Evolutionary conservation across 768 basidiomycete species (phyloP).

Genomic region (Tylopilus vinaceipallidus): DNA sequence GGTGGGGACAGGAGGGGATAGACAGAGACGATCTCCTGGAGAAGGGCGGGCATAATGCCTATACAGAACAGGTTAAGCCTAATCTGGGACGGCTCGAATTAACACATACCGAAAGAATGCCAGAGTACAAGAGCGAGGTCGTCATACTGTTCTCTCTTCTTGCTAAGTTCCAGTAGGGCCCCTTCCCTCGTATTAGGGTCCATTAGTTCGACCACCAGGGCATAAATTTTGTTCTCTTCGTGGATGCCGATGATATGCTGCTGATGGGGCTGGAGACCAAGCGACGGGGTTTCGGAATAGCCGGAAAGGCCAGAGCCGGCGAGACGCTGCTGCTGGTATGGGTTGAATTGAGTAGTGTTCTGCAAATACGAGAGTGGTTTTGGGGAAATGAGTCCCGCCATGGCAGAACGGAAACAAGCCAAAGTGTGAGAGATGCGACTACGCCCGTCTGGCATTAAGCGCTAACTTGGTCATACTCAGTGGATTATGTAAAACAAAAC

Average conservation of each 20-base stretch:
- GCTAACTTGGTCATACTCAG: too few species aligned
- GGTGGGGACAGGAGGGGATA: slow-evolving; percentile 96
- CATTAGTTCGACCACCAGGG: slow-evolving; percentile 83
- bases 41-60: slow-evolving; percentile 97
- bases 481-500: slow-evolving; percentile 28
- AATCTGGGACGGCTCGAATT: neutral
- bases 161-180: slow-evolving; percentile 92
- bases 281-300: slow-evolving; percentile 66
- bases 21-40: slow-evolving; percentile 98
- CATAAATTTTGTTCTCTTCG: slow-evolving; percentile 85
- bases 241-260: slow-evolving; percentile 53
- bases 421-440: slow-evolving; percentile 13
- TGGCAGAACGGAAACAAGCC: slow-evolving; percentile 26
- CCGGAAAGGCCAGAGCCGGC: slow-evolving; percentile 29
- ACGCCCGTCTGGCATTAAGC: too few species aligned
- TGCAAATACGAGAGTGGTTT: slow-evolving; percentile 65
- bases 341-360: slow-evolving; percentile 56
- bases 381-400: slow-evolving; percentile 64
- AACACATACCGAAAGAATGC: slow-evolving; percentile 88
- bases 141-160: slow-evolving; percentile 99
- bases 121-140: slow-evolving; percentile 96
- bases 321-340: slow-evolving; percentile 50
- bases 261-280: slow-evolving; percentile 49
- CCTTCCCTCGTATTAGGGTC: slow-evolving; percentile 81
- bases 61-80: neutral